Evolutionary conservation across 2,329 filamentous ascomycete species (phyloP), one percentile per base, ranked within the genome.

Genomic region (Aspergillus sp.): DNA sequence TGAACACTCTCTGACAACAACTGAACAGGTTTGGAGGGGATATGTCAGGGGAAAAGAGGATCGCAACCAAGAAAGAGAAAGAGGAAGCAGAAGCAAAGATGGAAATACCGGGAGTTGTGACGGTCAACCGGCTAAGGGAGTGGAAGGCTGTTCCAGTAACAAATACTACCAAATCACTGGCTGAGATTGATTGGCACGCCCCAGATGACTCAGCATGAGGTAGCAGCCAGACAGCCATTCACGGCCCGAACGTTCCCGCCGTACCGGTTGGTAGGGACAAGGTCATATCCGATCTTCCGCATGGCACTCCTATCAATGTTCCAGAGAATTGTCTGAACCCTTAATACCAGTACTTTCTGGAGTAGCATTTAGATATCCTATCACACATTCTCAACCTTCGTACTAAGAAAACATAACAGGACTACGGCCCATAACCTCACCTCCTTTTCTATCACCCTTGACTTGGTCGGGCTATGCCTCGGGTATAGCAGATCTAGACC

Each of bases 1-100:
- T 15, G 14, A 67, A 62, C 66, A 67, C 70, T 71, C 69, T 70
- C 62, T 60, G 66, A 55, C 47, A 55, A 58, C 43, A 54, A 56
- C 55, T 59, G 23, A 46, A 52, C 23, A 12, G 27, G 19, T 59
- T 55, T 51, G 60, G 49, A 54, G 49, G 27, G 43, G 40, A 54
- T 50, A 53, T 45, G 40, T 27, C 49, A 43, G 44, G 46, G 48
- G 53, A 52, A 50, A 55, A 31, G 33, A 40, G 53, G 54, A 53
- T 55, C n/a, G 40, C 40, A 50, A 46, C 31, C 27, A 59, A 41
- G 49, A 52, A 40, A 50, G 27, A 47, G 47, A 52, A 40, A 50
- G 27, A 47, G 47, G 41, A 45, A 52, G 54, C 31, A 46, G 53
- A 52, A 24, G 51, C 27, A 39, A 52, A 59, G 27, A n/a, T 47